Conservation (phyloP, 306 rosid species). For the Vachellia collinsii region DNA sequence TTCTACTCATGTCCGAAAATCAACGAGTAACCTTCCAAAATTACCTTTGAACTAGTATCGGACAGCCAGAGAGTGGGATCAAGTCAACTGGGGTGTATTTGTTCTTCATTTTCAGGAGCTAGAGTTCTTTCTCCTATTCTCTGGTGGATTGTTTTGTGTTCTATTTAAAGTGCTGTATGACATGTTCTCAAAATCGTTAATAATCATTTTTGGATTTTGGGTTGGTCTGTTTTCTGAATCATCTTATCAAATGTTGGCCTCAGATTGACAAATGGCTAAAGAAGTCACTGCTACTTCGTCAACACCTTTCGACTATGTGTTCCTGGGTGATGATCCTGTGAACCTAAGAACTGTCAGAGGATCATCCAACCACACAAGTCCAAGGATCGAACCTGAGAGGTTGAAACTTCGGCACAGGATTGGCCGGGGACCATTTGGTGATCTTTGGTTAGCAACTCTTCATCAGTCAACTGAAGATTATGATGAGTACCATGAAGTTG, state of each 20-base stretch:
- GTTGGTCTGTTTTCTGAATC: slow-evolving; percentile 28
- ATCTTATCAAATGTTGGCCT: slow-evolving; percentile 30
- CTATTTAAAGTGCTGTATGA: neutral
- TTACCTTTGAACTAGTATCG: neutral
- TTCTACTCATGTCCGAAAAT: slow-evolving; percentile 7
- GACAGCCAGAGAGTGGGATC: neutral
- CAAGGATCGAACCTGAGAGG: slow-evolving; percentile 80
- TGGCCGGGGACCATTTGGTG: slow-evolving; percentile 89
- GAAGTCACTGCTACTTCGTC: slow-evolving; percentile 53
- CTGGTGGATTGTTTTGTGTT: neutral
- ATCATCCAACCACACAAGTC: slow-evolving; percentile 46
- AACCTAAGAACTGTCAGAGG: slow-evolving; percentile 52
- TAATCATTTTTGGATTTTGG: neutral
- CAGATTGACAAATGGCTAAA: slow-evolving; percentile 68
- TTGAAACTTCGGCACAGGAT: slow-evolving; percentile 89
- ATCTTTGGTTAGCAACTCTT: slow-evolving; percentile 93
- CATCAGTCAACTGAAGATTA: slow-evolving; percentile 81
- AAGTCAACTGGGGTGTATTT: slow-evolving; percentile 11
- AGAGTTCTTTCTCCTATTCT: neutral
- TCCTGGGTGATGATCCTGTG: slow-evolving; percentile 64
- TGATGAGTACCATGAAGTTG: slow-evolving; percentile 87
- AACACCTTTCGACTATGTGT: slow-evolving; percentile 63
- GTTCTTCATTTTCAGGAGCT: slow-evolving; percentile 14
- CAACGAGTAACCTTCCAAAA: slow-evolving; percentile 14
- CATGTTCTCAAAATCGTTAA: slow-evolving; percentile 7